Evolutionary conservation across 2,329 filamentous ascomycete species (phyloP), one percentile per base, ranked within the genome.

Genomic region (Alternaria sp.): DNA sequence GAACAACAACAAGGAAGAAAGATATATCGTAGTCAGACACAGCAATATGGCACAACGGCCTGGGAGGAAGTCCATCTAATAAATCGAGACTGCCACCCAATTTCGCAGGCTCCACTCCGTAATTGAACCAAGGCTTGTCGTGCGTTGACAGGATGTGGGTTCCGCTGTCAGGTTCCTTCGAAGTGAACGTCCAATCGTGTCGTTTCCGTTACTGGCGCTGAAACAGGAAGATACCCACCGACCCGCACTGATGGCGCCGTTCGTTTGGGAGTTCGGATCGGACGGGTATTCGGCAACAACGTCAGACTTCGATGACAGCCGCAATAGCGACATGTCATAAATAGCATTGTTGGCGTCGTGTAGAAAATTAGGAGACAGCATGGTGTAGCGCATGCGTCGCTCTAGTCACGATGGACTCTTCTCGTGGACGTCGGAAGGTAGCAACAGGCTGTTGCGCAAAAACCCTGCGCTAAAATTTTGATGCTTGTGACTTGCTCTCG

Each of bases 101-200:
- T 61, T 61, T 46, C 46, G 49, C 25, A 20, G 20, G 28, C 28
- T 55, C 58, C 28, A 55, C 43, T 44, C 14, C 11, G 43, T 58
- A 18, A 58, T 61, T 58, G 26, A 11, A n/a, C 37, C 15, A 30
- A 51, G 46, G 8, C 59, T 58, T 45, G 46, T 58, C 55, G 37
- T 45, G 41, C 37, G 44, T 47, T 58, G 37, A 51, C 46, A 61
- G 28, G 41, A 33, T 53, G 46, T 51, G 55, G 55, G n/a, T 41
- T 50, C 59, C 41, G 54, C 55, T 58, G 55, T 61, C 55, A 58
- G n/a, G 55, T 61, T 58, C 55, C 46, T 53, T 53, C 21, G 37
- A 46, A 14, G 23, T n/a, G n/a, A 53, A 46, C 20, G 28, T 26
- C 55, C 55, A 61, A 61, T 61, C 21, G 59, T 47, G 41, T 45